Evolutionary conservation across 176 grass and related monocot species (phyloP).

Genomic region (Phyllostachys edulis): DNA sequence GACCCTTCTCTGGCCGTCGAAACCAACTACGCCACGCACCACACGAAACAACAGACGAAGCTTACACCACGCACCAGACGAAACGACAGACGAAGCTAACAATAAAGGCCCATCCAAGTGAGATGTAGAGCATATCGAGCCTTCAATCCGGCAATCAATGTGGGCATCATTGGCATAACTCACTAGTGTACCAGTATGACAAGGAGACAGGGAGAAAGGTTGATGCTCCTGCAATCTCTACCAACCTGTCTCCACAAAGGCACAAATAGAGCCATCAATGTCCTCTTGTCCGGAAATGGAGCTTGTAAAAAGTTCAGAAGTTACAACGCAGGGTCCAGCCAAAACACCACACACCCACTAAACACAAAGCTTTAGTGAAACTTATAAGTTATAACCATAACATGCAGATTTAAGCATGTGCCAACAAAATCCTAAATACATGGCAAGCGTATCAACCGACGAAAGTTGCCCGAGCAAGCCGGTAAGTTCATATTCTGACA

Average conservation of each 20-base stretch:
- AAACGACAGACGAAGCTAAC: background rate
- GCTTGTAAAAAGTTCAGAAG: background rate
- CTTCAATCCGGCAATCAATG: slow-evolving; percentile 28
- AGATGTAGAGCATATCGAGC: slow-evolving; percentile 17
- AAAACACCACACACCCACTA: background rate
- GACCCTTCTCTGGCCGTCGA: slow-evolving; percentile 16
- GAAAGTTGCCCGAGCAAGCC: background rate
- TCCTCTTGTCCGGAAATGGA: background rate
- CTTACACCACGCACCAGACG: slow-evolving; percentile 1
- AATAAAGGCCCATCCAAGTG: background rate
- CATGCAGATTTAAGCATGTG: background rate
- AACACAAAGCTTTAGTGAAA: background rate
- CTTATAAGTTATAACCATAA: background rate
- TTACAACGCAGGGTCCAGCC: background rate
- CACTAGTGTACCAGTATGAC: slow-evolving; percentile 2
- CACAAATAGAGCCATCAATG: slow-evolving; percentile 10
- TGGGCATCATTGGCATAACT: background rate
- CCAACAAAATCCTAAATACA: background rate
- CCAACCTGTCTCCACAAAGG: slow-evolving; percentile 49
- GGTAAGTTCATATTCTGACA: background rate
- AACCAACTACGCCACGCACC: slow-evolving; percentile 1
- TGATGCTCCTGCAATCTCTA: slow-evolving; percentile 20
- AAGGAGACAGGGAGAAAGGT: background rate
- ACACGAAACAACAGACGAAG: background rate
- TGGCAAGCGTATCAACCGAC: background rate